Evolutionary conservation across 2,329 filamentous ascomycete genomes (phyloP).

Genomic region (Hawksworthiomyces lignivorus): DNA sequence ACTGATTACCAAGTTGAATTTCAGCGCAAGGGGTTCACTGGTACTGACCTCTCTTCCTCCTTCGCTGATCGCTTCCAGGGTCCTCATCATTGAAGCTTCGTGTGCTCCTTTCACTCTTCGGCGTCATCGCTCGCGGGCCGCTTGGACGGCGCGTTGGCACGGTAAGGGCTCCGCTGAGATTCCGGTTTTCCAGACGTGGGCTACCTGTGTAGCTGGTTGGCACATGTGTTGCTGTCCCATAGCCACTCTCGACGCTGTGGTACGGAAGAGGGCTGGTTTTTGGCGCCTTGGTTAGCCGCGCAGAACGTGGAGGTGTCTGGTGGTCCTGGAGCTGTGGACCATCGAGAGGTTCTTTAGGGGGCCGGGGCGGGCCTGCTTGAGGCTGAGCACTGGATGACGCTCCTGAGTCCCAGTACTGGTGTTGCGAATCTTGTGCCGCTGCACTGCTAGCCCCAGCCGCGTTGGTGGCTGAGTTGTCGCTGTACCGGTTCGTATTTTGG

Average conservation of each 20-base stretch:
- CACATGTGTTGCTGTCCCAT: constrained; percentile 35
- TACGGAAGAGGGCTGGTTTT: constrained; percentile 50
- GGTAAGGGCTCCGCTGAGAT: constrained; percentile 44
- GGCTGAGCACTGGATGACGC: constrained; percentile 20
- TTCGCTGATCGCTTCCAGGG: constrained; percentile 35
- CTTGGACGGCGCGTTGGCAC: constrained; percentile 48
- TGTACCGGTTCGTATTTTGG: constrained; percentile 40
- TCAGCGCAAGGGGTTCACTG: too few species aligned
- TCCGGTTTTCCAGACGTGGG: constrained; percentile 49
- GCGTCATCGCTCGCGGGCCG: constrained; percentile 54
- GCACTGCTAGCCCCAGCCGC: neutral
- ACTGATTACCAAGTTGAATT: too few species aligned
- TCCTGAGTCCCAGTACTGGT: constrained; percentile 37
- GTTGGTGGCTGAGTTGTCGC: constrained; percentile 31
- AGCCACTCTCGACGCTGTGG: constrained; percentile 47
- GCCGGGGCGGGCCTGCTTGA: constrained; percentile 39
- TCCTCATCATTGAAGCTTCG: constrained; percentile 34
- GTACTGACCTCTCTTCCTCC: constrained; percentile 49
- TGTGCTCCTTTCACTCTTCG: constrained; percentile 35
- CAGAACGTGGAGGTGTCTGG: constrained; percentile 38
- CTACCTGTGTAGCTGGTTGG: constrained; percentile 42
- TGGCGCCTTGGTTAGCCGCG: constrained; percentile 42
- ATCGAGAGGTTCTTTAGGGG: constrained; percentile 56
- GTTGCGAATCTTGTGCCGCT: constrained; percentile 19
- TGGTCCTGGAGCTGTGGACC: constrained; percentile 17